phyloP scores from a whole-genome alignment of 805 yeast species.

The Hanseniaspora mollemarum region DNA sequence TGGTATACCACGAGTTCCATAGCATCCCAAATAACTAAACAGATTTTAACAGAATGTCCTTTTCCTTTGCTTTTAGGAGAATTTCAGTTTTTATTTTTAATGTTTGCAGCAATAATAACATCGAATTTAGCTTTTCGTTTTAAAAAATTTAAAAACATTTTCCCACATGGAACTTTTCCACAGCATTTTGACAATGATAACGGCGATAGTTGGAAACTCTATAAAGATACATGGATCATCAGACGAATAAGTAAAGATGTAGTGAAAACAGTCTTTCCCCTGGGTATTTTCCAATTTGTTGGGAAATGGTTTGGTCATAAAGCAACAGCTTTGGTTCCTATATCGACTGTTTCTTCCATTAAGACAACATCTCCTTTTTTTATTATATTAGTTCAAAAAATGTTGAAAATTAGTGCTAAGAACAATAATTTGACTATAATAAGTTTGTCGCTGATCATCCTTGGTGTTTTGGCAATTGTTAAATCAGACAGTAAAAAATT shows the following conservation, averaged over 20 bases:
- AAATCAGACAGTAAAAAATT: constrained; percentile 18
- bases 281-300: constrained; percentile 53
- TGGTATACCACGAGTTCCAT: constrained; percentile 56
- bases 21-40: constrained; percentile 54
- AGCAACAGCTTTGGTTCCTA: constrained; percentile 54
- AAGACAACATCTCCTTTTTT: constrained; percentile 56
- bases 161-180: constrained; percentile 51
- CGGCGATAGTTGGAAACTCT: constrained; percentile 22
- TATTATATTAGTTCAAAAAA: constrained; percentile 42
- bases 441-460: constrained; percentile 23
- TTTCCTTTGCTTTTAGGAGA: constrained; percentile 56
- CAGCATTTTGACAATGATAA: constrained; percentile 20
- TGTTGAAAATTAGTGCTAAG: constrained; percentile 4
- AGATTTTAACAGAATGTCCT: constrained; percentile 43
- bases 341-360: constrained; percentile 61
- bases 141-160: constrained; percentile 29
- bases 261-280: constrained; percentile 43
- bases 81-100: constrained; percentile 47
- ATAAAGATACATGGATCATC: constrained; percentile 19
- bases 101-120: constrained; percentile 34
- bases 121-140: constrained; percentile 30
- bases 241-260: constrained; percentile 32
- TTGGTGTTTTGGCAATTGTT: constrained; percentile 27
- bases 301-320: constrained; percentile 53
- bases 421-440: constrained; percentile 20